Percentiles rank a stretch among this genome's conserved stretches.
Conservation (phyloP, 1,139 yeast species). For the Saccharomyces hybrid region DNA sequence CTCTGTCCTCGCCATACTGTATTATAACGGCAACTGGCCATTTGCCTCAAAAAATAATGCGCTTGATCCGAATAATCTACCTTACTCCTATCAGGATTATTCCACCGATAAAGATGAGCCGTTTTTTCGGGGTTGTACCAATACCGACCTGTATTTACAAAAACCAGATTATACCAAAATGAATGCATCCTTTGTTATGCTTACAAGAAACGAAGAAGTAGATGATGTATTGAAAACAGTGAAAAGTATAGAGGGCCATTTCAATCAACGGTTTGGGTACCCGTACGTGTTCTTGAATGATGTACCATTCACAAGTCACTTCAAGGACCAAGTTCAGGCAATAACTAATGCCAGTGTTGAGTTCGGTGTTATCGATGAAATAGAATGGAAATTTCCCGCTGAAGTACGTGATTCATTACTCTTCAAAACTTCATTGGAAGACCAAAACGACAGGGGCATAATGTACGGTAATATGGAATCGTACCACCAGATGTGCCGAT, state of each 20-base stretch:
- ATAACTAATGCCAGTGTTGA: no score
- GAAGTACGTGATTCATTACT: conserved; percentile 16
- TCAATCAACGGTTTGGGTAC: conserved; percentile 80
- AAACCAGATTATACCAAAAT: conserved; percentile 36
- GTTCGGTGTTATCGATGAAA: no score
- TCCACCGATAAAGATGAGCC: conserved; percentile 20
- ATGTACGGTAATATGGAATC: conserved; percentile 74
- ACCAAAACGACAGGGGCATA: conserved; percentile 72
- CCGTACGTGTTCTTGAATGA: conserved; percentile 85
- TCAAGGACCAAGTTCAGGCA: conserved; percentile 43
- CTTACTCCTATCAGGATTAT: conserved; percentile 14
- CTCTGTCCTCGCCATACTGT: not conserved
- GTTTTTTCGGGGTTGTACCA: conserved; percentile 47
- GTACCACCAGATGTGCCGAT: conserved; percentile 55
- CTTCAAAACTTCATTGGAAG: conserved; percentile 44
- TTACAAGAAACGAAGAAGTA: conserved; percentile 69
- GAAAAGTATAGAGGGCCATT: conserved; percentile 68
- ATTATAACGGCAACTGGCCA: not conserved
- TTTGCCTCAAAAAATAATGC: not conserved
- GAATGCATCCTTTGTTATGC: conserved; percentile 70
- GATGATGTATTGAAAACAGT: conserved; percentile 62
- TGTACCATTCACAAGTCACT: conserved; percentile 57
- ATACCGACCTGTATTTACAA: conserved; percentile 28
- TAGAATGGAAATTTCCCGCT: no score
- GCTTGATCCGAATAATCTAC: not conserved